Conservation (phyloP, 441 rosid genomes). For the Gossypium trilobum region DNA sequence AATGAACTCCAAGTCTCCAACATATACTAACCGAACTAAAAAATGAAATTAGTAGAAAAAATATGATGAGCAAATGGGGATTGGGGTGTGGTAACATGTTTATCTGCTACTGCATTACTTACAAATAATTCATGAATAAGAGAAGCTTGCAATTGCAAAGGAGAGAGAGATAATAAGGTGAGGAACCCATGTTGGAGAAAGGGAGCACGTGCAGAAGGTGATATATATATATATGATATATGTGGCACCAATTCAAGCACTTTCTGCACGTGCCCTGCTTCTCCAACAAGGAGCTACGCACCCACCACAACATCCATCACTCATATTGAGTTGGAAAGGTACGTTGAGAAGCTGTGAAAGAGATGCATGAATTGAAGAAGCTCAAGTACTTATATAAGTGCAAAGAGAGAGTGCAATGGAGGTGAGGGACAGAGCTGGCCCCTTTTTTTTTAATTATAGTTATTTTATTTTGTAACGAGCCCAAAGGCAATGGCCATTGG, state of each 20-base stretch:
- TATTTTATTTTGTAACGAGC: not conserved
- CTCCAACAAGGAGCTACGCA: slow-evolving; percentile 77
- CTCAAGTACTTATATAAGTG: slow-evolving; percentile 23
- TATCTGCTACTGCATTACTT: not conserved
- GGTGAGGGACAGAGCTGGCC: not conserved
- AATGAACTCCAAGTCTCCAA: not conserved
- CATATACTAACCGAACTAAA: not conserved
- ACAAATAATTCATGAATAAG: not conserved
- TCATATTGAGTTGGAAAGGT: not conserved
- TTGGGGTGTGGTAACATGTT: not conserved
- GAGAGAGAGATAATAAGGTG: not conserved
- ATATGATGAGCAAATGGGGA: not conserved
- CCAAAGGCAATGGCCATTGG: not conserved
- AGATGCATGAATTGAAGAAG: slow-evolving; percentile 4
- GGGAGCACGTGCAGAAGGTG: slow-evolving; percentile 16
- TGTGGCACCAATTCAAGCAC: slow-evolving; percentile 5
- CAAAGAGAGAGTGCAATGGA: not conserved
- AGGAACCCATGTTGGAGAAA: slow-evolving; percentile 20
- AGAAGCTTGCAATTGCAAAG: not conserved
- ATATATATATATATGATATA: not conserved
- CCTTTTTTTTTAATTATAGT: not conserved
- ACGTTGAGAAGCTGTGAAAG: not conserved
- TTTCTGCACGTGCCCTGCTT: slow-evolving; percentile 99
- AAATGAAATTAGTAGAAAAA: not conserved
- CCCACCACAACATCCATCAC: slow-evolving; percentile 16